These are phyloP conservation scores for Atkinsonella hypoxylon DNA, from an alignment of 2,329 filamentous ascomycete genomes.

Conservation along the genomic window DNA sequence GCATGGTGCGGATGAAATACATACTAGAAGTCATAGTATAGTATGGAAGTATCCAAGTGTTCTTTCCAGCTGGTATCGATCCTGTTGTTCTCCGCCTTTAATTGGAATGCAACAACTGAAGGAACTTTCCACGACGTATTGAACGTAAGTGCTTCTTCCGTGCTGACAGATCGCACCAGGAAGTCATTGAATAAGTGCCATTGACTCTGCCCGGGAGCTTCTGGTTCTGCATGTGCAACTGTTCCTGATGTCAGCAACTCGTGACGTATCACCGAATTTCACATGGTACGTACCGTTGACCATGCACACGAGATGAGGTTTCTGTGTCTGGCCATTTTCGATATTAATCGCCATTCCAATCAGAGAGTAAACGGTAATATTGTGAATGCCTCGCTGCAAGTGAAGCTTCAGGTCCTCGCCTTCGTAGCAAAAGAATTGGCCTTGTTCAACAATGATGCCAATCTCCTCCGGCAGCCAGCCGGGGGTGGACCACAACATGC, in stretches of 20 bases:
- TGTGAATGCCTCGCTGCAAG: slow-evolving; percentile 65
- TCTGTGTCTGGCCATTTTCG: slow-evolving; percentile 72
- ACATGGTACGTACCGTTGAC: slow-evolving; percentile 54
- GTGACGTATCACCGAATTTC: neutral
- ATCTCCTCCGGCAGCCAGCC: slow-evolving; percentile 92
- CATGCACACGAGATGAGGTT: slow-evolving; percentile 81
- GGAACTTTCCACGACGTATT: slow-evolving; percentile 88
- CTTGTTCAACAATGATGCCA: slow-evolving; percentile 78
- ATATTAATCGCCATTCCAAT: slow-evolving; percentile 86
- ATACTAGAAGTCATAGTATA: slow-evolving; percentile 60
- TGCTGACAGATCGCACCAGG: slow-evolving; percentile 66
- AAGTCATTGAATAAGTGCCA: slow-evolving; percentile 99
- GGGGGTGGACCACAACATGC: slow-evolving; percentile 74
- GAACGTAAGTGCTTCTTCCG: slow-evolving; percentile 79
- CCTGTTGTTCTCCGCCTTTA: slow-evolving; percentile 66
- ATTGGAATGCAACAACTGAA: slow-evolving; percentile 75
- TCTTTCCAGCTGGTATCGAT: slow-evolving; percentile 83
- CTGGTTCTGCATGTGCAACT: slow-evolving; percentile 56
- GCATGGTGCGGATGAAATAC: slow-evolving; percentile 10
- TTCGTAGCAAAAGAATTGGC: slow-evolving; percentile 92
- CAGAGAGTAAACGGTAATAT: slow-evolving; percentile 81
- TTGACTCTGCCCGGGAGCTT: slow-evolving; percentile 48
- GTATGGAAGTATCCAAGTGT: slow-evolving; percentile 67
- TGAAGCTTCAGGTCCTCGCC: slow-evolving; percentile 78
- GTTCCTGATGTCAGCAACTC: slow-evolving; percentile 3